phyloP scores from a whole-genome alignment of 1,284 basidiomycete genomes.

The Exobasidium rhododendri region DNA sequence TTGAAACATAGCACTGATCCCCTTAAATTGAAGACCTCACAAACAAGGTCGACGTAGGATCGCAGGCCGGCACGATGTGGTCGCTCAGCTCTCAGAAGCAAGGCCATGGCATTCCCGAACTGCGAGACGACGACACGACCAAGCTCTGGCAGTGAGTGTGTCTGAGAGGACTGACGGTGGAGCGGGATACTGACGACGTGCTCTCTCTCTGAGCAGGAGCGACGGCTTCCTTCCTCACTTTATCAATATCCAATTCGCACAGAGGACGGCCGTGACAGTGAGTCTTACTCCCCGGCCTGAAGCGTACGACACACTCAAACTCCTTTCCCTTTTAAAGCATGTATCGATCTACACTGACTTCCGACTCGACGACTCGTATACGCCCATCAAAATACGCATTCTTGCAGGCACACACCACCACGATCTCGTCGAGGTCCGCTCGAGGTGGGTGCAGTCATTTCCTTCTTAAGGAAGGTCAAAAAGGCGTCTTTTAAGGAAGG shows the following conservation, averaged over 20 bases:
- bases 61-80: conserved; percentile 69
- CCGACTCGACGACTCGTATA: conserved; percentile 90
- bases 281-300: too few species aligned
- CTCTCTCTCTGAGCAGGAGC: conserved; percentile 63
- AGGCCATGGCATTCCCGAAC: conserved; percentile 88
- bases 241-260: conserved; percentile 88
- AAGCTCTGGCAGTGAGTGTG: conserved; percentile 94
- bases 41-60: conserved; percentile 47
- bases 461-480: conserved; percentile 24
- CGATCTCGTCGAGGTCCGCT: conserved; percentile 76
- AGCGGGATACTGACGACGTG: not conserved
- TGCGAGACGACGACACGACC: conserved; percentile 79
- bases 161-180: not conserved
- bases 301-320: too few species aligned
- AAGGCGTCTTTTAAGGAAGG: too few species aligned
- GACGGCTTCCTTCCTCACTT: conserved; percentile 97
- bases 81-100: conserved; percentile 96
- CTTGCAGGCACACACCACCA: conserved; percentile 85
- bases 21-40: conserved; percentile 27
- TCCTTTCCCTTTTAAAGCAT: conserved; percentile 69
- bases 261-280: conserved; percentile 84
- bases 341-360: conserved; percentile 84
- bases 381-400: conserved; percentile 82
- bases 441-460: conserved; percentile 26
- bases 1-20: not conserved